These are phyloP conservation scores for Trichaptum fuscoviolaceum DNA, from an alignment of 768 basidiomycete species.

Conservation along the genomic window DNA sequence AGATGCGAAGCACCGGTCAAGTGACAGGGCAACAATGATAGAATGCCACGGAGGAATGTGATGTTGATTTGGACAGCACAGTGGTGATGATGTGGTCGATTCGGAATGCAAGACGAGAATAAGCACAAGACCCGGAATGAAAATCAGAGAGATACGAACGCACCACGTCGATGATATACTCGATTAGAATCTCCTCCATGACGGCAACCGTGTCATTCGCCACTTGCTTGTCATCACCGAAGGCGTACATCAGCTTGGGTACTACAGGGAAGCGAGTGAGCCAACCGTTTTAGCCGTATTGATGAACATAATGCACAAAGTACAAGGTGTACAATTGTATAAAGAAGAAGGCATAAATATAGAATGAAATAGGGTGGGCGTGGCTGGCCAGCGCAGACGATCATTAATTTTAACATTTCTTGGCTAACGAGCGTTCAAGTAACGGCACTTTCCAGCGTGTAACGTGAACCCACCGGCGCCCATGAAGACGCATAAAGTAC, in stretches of 20 bases:
- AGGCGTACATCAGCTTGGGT: conserved; percentile 86
- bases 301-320: conserved; percentile 7
- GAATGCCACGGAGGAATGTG: conserved; percentile 8
- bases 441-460: neutral
- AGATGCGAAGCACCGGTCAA: neutral
- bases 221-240: conserved; percentile 87
- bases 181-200: conserved; percentile 90
- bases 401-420: neutral
- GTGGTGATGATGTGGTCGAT: neutral
- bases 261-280: conserved; percentile 39
- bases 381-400: neutral
- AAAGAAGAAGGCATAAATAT: conserved; percentile 6
- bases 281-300: neutral
- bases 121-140: neutral
- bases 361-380: conserved; percentile 4
- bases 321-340: conserved; percentile 12
- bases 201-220: conserved; percentile 84
- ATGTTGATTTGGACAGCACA: neutral
- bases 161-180: conserved; percentile 88
- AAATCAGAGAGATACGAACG: conserved; percentile 27
- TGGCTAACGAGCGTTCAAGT: neutral
- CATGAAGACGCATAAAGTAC: neutral
- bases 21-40: conserved; percentile 10
- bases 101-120: neutral
- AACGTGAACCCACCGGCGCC: neutral